phyloP scores from a whole-genome alignment of 1,139 yeast genomes.

The Candida tetrigidarum region DNA sequence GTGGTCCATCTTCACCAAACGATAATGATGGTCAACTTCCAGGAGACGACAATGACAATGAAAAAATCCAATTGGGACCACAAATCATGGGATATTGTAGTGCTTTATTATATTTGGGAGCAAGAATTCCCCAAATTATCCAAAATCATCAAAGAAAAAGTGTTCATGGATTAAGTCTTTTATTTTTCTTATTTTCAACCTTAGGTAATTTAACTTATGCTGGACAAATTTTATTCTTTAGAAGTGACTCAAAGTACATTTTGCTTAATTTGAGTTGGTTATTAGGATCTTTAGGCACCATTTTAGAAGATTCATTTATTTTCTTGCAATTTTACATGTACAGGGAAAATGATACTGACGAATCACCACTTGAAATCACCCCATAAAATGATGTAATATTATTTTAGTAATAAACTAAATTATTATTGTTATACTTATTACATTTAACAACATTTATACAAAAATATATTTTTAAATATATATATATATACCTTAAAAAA shows the following conservation, averaged over 20 bases:
- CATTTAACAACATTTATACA: slow-evolving; percentile 1
- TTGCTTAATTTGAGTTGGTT: slow-evolving; percentile 73
- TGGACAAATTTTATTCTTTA: slow-evolving; percentile 68
- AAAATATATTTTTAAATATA: not conserved
- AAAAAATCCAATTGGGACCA: slow-evolving; percentile 55
- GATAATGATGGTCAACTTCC: slow-evolving; percentile 18
- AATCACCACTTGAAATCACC: slow-evolving; percentile 1
- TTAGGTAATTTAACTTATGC: slow-evolving; percentile 81
- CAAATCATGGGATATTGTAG: slow-evolving; percentile 74
- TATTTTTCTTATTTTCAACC: slow-evolving; percentile 75
- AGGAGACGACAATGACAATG: slow-evolving; percentile 18
- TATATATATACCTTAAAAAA: not conserved
- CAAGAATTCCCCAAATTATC: slow-evolving; percentile 78
- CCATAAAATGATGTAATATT: not conserved
- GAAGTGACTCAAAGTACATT: slow-evolving; percentile 64
- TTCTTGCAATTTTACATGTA: slow-evolving; percentile 69
- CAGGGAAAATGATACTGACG: slow-evolving; percentile 30
- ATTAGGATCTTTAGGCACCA: slow-evolving; percentile 75
- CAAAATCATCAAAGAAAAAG: slow-evolving; percentile 72
- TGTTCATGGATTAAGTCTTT: slow-evolving; percentile 73
- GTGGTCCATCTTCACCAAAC: slow-evolving; percentile 19
- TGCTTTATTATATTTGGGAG: slow-evolving; percentile 72
- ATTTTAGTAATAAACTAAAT: not conserved
- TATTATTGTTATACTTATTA: not conserved
- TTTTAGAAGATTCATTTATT: slow-evolving; percentile 66